Percentiles rank a stretch among this genome's conserved stretches.
These are phyloP conservation scores for Avena eriantha DNA, from an alignment of 176 grass and related monocot species.

Conservation along the genomic window DNA sequence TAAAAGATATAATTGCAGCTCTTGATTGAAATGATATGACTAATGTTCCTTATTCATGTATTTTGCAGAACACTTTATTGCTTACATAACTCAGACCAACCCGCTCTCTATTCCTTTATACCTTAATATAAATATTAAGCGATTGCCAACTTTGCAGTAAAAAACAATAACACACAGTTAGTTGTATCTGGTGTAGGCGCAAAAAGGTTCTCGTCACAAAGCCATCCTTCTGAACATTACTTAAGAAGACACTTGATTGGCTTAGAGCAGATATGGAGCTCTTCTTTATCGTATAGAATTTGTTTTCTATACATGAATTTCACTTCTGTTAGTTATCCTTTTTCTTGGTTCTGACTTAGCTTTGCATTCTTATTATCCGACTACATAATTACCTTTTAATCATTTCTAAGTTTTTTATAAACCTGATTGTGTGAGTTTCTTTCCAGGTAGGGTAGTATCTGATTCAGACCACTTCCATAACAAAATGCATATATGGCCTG, in stretches of 20 bases:
- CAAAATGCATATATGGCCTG: conserved; percentile 95
- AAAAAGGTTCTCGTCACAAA: conserved; percentile 3
- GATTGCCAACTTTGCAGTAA: background rate
- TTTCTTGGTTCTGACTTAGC: conserved; percentile 25
- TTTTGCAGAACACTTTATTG: background rate
- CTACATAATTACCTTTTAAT: conserved; percentile 18
- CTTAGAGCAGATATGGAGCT: conserved; percentile 9
- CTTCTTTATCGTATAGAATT: conserved; percentile 15
- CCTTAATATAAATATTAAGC: background rate
- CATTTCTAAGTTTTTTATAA: background rate
- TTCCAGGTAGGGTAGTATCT: conserved; percentile 88
- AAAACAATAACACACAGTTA: background rate
- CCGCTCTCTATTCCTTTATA: background rate
- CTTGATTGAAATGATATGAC: conserved; percentile 23
- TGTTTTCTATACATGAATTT: background rate
- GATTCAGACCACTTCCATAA: conserved; percentile 96
- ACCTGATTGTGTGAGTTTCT: conserved; percentile 30
- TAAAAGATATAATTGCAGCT: conserved; percentile 13
- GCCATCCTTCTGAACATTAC: conserved; percentile 21
- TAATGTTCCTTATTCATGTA: conserved; percentile 1
- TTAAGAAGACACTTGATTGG: background rate
- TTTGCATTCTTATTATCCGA: conserved; percentile 33
- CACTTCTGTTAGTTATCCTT: background rate
- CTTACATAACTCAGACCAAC: background rate
- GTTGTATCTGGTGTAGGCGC: conserved; percentile 23